Percentiles rank a stretch among this genome's conserved stretches.
Evolutionary conservation across 2,329 filamentous ascomycete genomes (phyloP).

Genomic region (Balansia obtecta): DNA sequence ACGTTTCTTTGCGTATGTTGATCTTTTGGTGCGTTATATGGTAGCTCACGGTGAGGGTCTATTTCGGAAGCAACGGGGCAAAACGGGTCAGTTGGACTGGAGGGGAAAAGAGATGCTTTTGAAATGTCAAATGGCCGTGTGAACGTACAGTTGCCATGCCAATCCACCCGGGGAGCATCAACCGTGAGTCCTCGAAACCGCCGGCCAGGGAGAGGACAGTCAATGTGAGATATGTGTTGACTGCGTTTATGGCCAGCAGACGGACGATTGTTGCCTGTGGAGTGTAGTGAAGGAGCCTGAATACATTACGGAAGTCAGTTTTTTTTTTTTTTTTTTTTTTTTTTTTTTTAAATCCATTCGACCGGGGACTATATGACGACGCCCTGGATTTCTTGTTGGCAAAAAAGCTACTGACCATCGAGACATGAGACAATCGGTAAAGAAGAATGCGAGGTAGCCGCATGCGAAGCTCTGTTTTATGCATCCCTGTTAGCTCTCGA

Average conservation of each 20-base stretch:
- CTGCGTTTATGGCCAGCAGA: constrained; percentile 59
- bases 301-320: neutral
- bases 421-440: constrained; percentile 76
- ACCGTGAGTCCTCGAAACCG: constrained; percentile 55
- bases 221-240: constrained; percentile 65
- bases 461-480: constrained; percentile 54
- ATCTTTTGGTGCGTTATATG: constrained; percentile 68
- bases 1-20: constrained; percentile 68
- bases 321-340: too few relatives aligned
- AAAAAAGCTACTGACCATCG: constrained; percentile 50
- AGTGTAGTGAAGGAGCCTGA: constrained; percentile 72
- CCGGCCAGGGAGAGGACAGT: constrained; percentile 59
- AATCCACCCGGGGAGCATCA: constrained; percentile 67
- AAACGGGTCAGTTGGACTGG: neutral
- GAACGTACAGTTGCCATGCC: constrained; percentile 56
- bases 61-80: neutral
- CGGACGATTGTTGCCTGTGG: constrained; percentile 70
- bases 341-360: too few relatives aligned
- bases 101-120: neutral
- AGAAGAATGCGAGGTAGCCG: constrained; percentile 70
- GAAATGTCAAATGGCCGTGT: neutral
- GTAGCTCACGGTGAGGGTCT: constrained; percentile 64
- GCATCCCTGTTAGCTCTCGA: neutral
- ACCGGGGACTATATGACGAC: neutral
- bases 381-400: neutral